Conservation (phyloP, 1,284 basidiomycete genomes). For the Inonotus obliquus region DNA sequence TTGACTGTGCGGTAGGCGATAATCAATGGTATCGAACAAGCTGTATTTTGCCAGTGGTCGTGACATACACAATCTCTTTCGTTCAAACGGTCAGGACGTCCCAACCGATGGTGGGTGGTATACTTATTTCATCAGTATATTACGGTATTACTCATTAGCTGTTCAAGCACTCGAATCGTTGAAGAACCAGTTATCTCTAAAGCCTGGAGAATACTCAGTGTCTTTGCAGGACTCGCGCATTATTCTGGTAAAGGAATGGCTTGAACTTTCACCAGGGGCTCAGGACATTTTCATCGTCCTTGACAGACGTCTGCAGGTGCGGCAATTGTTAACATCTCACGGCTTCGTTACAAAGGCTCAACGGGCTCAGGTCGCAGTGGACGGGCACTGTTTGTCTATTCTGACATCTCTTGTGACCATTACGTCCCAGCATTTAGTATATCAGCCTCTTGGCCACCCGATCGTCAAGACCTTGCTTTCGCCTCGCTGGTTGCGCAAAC, state of each 20-base stretch:
- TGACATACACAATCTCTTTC: neutral
- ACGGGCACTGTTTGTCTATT: slow-evolving; percentile 45
- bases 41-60: neutral
- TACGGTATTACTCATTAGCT: neutral
- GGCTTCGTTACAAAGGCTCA: neutral
- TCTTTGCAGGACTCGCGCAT: slow-evolving; percentile 55
- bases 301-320: slow-evolving; percentile 47
- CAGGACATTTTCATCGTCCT: slow-evolving; percentile 60
- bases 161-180: slow-evolving; percentile 29
- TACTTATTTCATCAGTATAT: neutral
- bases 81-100: neutral
- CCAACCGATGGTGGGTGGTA: neutral
- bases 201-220: slow-evolving; percentile 37
- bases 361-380: slow-evolving; percentile 37
- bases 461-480: slow-evolving; percentile 57
- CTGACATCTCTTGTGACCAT: slow-evolving; percentile 54
- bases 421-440: slow-evolving; percentile 59
- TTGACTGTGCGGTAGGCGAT: neutral
- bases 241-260: slow-evolving; percentile 53
- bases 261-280: slow-evolving; percentile 49
- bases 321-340: neutral
- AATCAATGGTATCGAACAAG: neutral
- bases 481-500: slow-evolving; percentile 44
- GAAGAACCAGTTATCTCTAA: slow-evolving; percentile 52
- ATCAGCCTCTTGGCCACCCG: slow-evolving; percentile 53